Evolutionary conservation across 164 flowering plant genomes (phyloP).

Genomic region (Echeveria elegans): DNA sequence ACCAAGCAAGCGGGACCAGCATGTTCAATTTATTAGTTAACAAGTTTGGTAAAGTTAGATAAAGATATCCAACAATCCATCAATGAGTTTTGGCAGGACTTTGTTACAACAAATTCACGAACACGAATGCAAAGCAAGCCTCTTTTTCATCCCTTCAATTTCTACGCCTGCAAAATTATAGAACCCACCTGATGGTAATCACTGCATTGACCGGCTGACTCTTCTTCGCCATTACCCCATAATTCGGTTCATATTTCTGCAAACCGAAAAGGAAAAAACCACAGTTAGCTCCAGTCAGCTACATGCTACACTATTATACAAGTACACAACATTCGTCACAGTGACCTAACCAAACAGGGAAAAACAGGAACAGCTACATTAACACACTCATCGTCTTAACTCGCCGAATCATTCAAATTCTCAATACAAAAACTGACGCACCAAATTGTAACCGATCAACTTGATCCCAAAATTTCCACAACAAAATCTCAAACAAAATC

Average conservation of each 20-base stretch:
- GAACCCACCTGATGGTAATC: slow-evolving; percentile 4
- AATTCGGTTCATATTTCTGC: not conserved
- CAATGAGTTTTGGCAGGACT: not conserved
- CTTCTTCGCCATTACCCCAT: not conserved
- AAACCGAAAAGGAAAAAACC: not conserved
- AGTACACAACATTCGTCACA: not conserved
- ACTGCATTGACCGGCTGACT: not conserved
- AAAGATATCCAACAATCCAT: not conserved
- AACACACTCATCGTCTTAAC: not conserved
- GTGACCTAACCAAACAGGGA: not conserved
- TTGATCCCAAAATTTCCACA: not conserved
- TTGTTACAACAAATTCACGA: not conserved
- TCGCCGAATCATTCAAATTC: not conserved
- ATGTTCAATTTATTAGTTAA: not conserved
- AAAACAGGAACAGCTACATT: not conserved
- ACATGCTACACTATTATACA: not conserved
- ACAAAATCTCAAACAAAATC: too few species aligned
- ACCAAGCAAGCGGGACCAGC: not conserved
- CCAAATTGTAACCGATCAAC: not conserved
- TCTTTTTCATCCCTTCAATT: not conserved
- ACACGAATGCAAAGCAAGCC: not conserved
- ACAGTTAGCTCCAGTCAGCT: not conserved
- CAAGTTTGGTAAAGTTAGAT: slow-evolving; percentile 2
- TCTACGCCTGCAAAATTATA: not conserved
- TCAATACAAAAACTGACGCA: not conserved